Evolutionary conservation across 768 basidiomycete species (phyloP).

Genomic region (Rhodocollybia butyracea): DNA sequence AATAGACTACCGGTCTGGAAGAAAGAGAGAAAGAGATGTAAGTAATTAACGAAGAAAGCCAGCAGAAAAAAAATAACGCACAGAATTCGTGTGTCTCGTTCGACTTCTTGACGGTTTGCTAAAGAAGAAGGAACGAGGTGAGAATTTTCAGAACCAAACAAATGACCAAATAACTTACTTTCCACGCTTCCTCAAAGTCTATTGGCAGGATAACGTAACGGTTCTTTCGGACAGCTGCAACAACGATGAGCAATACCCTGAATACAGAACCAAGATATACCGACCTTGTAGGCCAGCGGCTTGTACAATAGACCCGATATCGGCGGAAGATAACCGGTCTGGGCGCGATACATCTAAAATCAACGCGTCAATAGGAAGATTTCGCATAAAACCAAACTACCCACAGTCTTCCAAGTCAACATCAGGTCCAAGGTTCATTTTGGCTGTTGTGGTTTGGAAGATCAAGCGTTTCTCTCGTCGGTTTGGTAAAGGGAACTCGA

Average conservation of each 20-base stretch:
- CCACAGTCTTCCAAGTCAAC: slow-evolving; percentile 97
- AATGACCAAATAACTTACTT: slow-evolving; percentile 75
- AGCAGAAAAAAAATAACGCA: slow-evolving; percentile 41
- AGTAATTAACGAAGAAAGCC: not conserved
- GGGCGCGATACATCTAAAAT: slow-evolving; percentile 89
- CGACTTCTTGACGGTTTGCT: slow-evolving; percentile 95
- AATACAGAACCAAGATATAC: not conserved
- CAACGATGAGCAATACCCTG: slow-evolving; percentile 1
- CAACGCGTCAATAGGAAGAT: not conserved
- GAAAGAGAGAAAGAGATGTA: slow-evolving; percentile 12
- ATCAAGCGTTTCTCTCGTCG: slow-evolving; percentile 93
- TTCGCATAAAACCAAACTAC: slow-evolving; percentile 24
- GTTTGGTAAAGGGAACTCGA: slow-evolving; percentile 95
- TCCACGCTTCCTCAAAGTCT: slow-evolving; percentile 99
- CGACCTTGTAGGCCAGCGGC: slow-evolving; percentile 94
- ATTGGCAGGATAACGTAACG: slow-evolving; percentile 95
- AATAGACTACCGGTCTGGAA: slow-evolving; percentile 29
- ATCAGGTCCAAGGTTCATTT: slow-evolving; percentile 98
- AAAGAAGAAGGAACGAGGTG: slow-evolving; percentile 31
- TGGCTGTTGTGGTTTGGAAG: slow-evolving; percentile 95
- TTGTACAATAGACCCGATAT: slow-evolving; percentile 94
- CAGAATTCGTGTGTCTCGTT: slow-evolving; percentile 99
- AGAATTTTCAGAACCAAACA: slow-evolving; percentile 40
- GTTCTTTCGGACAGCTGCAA: slow-evolving; percentile 91
- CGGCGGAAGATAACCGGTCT: slow-evolving; percentile 92